Conservation (phyloP, 2,329 filamentous ascomycete species). For the Curvularia lunata region DNA sequence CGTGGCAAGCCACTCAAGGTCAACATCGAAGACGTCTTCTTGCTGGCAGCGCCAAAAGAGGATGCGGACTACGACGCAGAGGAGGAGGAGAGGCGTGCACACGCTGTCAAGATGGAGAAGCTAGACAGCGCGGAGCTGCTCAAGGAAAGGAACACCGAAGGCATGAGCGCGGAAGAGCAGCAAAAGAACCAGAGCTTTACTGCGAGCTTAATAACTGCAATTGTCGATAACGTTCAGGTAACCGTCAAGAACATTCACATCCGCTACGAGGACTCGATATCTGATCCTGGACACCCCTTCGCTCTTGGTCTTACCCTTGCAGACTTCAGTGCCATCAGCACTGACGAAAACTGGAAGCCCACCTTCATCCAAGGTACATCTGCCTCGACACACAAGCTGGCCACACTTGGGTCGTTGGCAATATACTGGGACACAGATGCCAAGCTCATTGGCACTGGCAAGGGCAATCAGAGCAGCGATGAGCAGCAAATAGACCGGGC, state of each 20-base stretch:
- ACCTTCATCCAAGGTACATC: constrained; percentile 92
- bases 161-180: constrained; percentile 92
- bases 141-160: constrained; percentile 90
- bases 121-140: constrained; percentile 94
- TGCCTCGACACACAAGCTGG: constrained; percentile 88
- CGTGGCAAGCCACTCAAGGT: constrained; percentile 93
- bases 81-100: constrained; percentile 84
- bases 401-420: constrained; percentile 84
- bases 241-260: constrained; percentile 98
- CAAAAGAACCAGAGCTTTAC: constrained; percentile 98
- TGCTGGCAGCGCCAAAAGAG: constrained; percentile 93
- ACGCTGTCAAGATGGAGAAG: constrained; percentile 98
- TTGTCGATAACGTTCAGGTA: constrained; percentile 97
- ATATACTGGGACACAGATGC: constrained; percentile 99
- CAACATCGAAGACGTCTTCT: constrained; percentile 94
- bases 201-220: constrained; percentile 90
- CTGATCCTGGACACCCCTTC: constrained; percentile 92
- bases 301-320: constrained; percentile 90
- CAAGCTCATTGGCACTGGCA: constrained; percentile 79
- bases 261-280: constrained; percentile 96
- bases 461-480: constrained; percentile 69
- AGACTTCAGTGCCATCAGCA: constrained; percentile 96
- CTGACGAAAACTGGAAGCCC: constrained; percentile 91
- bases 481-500: constrained; percentile 70
- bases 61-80: constrained; percentile 92